A percentile compares a stretch with the other conserved stretches of the same genome.
phyloP scores from a whole-genome alignment of 805 yeast species.

The Yamadazyma sp. region DNA sequence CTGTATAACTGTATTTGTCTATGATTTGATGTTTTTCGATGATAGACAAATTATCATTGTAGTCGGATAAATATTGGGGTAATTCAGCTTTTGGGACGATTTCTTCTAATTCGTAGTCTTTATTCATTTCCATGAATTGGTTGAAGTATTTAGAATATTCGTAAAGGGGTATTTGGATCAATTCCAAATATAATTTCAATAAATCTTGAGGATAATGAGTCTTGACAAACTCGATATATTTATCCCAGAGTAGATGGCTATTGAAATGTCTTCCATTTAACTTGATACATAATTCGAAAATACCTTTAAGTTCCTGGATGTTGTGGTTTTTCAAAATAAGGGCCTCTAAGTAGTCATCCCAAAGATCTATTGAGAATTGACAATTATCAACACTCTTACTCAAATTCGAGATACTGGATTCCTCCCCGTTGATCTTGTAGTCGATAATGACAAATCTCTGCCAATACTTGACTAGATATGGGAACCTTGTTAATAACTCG shows the following conservation, averaged over 20 bases:
- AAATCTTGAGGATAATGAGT: constrained; percentile 5
- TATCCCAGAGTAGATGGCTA: constrained; percentile 83
- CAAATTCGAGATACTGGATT: constrained; percentile 46
- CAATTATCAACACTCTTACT: constrained; percentile 44
- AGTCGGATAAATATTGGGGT: constrained; percentile 19
- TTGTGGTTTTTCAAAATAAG: constrained; percentile 24
- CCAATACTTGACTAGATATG: constrained; percentile 63
- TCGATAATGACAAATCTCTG: constrained; percentile 54
- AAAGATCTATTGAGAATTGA: constrained; percentile 61
- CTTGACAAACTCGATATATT: constrained; percentile 54
- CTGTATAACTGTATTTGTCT: constrained; percentile 41
- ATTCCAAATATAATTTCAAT: constrained; percentile 39
- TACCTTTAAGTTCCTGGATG: background rate
- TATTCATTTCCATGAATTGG: constrained; percentile 39
- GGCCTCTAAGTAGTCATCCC: constrained; percentile 65
- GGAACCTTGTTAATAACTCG: constrained; percentile 50
- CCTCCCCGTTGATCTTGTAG: constrained; percentile 54
- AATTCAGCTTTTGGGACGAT: constrained; percentile 17
- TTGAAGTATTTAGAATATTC: constrained; percentile 79
- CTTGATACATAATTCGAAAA: constrained; percentile 14
- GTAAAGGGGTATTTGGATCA: constrained; percentile 68
- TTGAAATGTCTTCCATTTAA: constrained; percentile 69
- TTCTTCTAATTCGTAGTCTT: constrained; percentile 29
- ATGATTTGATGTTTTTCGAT: constrained; percentile 40
- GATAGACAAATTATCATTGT: constrained; percentile 22